Conservation (phyloP, 345 rosid species). For the Citrus maxima region DNA sequence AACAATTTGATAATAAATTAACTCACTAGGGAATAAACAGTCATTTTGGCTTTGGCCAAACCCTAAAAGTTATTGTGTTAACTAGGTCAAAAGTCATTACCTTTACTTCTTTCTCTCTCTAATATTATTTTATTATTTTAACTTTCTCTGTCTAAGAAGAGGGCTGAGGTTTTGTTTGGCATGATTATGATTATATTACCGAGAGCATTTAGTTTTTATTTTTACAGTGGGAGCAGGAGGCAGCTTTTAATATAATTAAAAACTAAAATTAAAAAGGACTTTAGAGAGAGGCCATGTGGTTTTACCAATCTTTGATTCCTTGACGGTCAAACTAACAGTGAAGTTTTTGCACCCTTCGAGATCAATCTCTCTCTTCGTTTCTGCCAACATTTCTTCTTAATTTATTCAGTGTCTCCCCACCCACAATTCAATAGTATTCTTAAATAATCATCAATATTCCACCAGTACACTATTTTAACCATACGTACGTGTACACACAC, state of each 20-base stretch:
- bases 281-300: slow-evolving; percentile 37
- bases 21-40: not conserved
- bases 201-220: slow-evolving; percentile 27
- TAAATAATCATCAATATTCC: not conserved
- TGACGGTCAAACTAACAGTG: slow-evolving; percentile 48
- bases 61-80: slow-evolving; percentile 7
- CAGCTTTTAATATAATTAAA: slow-evolving; percentile 12
- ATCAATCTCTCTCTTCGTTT: slow-evolving; percentile 21
- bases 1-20: not conserved
- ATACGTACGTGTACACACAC: not conserved
- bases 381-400: slow-evolving; percentile 6
- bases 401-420: slow-evolving; percentile 3
- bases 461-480: not conserved
- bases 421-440: not conserved
- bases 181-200: slow-evolving; percentile 43
- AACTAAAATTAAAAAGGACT: slow-evolving; percentile 7
- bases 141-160: slow-evolving; percentile 15
- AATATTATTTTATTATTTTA: not conserved
- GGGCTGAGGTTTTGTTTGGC: slow-evolving; percentile 18
- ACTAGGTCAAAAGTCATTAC: slow-evolving; percentile 28
- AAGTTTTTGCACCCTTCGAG: slow-evolving; percentile 36
- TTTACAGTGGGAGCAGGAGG: slow-evolving; percentile 24
- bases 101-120: not conserved
- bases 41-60: slow-evolving; percentile 1
- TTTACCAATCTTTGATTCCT: slow-evolving; percentile 45